These are phyloP conservation scores for Yamadazyma conglobata DNA, from an alignment of 1,139 yeast genomes.

Conservation along the genomic window DNA sequence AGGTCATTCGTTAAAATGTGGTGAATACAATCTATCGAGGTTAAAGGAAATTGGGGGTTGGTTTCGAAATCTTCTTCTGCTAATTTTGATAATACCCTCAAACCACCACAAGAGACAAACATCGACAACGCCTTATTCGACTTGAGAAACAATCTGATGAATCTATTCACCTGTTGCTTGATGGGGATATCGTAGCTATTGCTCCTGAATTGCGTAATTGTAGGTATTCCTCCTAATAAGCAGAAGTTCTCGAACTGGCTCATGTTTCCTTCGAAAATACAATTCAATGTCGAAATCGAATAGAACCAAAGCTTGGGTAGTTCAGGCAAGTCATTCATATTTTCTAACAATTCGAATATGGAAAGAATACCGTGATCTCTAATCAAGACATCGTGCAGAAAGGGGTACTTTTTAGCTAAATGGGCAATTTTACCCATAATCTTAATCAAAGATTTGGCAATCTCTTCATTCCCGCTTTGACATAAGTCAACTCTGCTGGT, in stretches of 20 bases:
- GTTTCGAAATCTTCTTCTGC: constrained; percentile 53
- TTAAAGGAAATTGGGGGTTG: constrained; percentile 43
- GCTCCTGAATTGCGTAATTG: constrained; percentile 42
- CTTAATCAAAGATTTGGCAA: constrained; percentile 28
- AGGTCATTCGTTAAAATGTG: constrained; percentile 41
- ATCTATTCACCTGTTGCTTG: constrained; percentile 42
- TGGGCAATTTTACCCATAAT: constrained; percentile 42
- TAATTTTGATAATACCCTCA: constrained; percentile 47
- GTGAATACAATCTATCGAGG: constrained; percentile 47
- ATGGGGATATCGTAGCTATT: constrained; percentile 32
- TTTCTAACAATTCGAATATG: constrained; percentile 46
- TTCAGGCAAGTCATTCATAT: constrained; percentile 29
- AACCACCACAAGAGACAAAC: constrained; percentile 58
- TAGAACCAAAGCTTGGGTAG: constrained; percentile 38
- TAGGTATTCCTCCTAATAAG: constrained; percentile 56
- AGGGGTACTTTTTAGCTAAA: constrained; percentile 39
- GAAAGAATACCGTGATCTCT: constrained; percentile 50
- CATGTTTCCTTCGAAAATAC: constrained; percentile 32
- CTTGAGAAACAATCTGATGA: constrained; percentile 36
- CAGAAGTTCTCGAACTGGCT: constrained; percentile 50
- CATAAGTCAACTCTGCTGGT: constrained; percentile 30
- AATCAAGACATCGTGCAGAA: constrained; percentile 41
- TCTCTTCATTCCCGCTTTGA: constrained; percentile 31
- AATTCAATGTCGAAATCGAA: constrained; percentile 39
- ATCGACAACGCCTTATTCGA: constrained; percentile 43